Base-by-base conservation (phyloP, 345 rosid genomes). In the Sisymbrium irio region DNA sequence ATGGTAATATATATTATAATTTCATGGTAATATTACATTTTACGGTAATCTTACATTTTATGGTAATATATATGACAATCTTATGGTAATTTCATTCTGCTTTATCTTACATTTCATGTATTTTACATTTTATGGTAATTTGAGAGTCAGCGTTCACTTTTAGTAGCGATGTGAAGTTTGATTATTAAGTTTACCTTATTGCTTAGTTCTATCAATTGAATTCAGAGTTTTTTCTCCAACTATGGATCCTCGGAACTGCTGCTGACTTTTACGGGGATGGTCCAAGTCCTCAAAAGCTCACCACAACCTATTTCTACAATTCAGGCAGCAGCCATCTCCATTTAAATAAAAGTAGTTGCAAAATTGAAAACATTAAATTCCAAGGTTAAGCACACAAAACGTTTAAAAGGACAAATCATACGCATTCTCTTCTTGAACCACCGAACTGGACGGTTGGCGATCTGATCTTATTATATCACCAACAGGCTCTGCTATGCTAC, bases 201-300 rank as follows among this genome's bases (percentile, higher is more conserved):
- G 3, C 15, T 10, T n/a, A 35, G 40, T 40, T 44, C 65, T 50
- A 6, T 54, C 40, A n/a, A 13, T 28, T 73, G 19, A 41, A 35
- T 57, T 67, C 37, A 51, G 9, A 56, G 18, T 18, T 54, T 70
- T 28, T 10, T 47, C 6, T 30, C 4, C 36, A 60, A 33, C 35
- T 80, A 2, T 14, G 98, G 35, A 91, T 88, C 65, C 85, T 94
- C 17, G 97, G 98, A 71, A 94, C 91, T 83, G 96, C 98, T 54
- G 91, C 95, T 69, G 96, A 91, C 77, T 94, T 94, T 79, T 80
- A 81, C 32, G 85, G 82, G 80, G 91, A 86, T 75, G 84, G 88
- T 66, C 54, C 85, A 19, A 83, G 65, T 64, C 68, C 69, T 75
- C 77, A 82, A 65, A 61, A 77, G n/a, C n/a, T n/a, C n/a, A n/a